Base-by-base conservation (phyloP, 257 asterid species). In the Solanum phureja region DNA sequence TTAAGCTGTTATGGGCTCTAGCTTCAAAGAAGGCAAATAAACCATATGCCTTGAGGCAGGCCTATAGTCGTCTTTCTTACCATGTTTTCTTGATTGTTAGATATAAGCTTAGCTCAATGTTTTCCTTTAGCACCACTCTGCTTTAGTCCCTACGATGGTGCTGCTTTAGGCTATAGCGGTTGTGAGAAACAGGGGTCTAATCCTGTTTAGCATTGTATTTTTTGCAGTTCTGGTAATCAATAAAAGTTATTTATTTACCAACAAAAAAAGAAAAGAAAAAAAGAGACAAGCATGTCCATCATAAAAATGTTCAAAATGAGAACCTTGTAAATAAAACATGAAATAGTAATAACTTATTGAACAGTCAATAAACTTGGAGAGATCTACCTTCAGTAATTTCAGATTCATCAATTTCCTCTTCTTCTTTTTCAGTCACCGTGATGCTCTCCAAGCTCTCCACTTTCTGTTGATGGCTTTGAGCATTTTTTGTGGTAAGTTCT, bases 381-480 rank as follows among this genome's bases (percentile, higher is more conserved):
- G 29, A 85, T 79, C 72, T 88, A 95, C 99, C 98, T 93, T 94
- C 97, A 87, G 93, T 86, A 60, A 93, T 90, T 91, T 93, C 95
- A 87, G 99, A 95, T 73, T 91, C 95, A 33, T 89, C 90, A 27
- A 93, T 90, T 87, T 91, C 96, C 44, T 90, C 96, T 71, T 11
- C 93, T 33, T 89, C 94, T 71, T 90, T 91, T 87, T 91, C 89
- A 86, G 89, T 38, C 84, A 83, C 91, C 77, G 83, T 75, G 86
- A 87, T 77, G 90, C 86, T 90, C 90, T 74, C 96, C 86, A 93
- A 66, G 89, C 58, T 90, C 56, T 91, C 91, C 64, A 93, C 91
- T 87, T 92, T 96, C 87, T 94, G 92, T 90, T 92, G 93, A 89
- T 97, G 99, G 9, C 91, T 95, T 91, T 91, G 94, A 2, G 99